Evolutionary conservation across 306 rosid genomes (phyloP).

Genomic region (Alnus rubra): DNA sequence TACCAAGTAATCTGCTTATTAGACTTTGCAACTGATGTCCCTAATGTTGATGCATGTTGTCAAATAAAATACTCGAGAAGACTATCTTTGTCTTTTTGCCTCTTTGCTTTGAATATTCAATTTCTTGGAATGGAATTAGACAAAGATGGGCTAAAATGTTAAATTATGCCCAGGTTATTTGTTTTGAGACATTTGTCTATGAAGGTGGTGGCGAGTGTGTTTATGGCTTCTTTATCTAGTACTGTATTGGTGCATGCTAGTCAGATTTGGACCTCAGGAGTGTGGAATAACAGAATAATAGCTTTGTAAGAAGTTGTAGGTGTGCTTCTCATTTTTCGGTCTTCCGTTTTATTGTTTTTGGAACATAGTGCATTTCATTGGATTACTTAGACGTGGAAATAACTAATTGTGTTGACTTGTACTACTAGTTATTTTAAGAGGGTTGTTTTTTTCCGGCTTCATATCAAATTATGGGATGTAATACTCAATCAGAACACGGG

Average conservation of each 20-base stretch:
- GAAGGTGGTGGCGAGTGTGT: not conserved
- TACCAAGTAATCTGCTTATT: not conserved
- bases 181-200: not conserved
- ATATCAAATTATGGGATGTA: no score
- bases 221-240: no score
- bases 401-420: no score
- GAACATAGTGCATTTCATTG: no score
- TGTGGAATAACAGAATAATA: not conserved
- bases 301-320: not conserved
- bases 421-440: no score
- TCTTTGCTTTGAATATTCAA: not conserved
- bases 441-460: no score
- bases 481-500: no score
- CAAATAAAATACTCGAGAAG: not conserved
- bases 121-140: no score
- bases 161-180: not conserved
- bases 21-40: not conserved
- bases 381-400: no score
- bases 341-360: no score
- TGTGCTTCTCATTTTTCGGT: not conserved
- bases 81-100: not conserved
- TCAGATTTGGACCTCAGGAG: not conserved
- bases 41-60: not conserved
- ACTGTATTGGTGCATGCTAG: not conserved
- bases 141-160: no score